Evolutionary conservation across 225 moss, liverwort and hornwort species (phyloP), one percentile per base, ranked within the genome.

Genomic region (Lunularia cruciata): DNA sequence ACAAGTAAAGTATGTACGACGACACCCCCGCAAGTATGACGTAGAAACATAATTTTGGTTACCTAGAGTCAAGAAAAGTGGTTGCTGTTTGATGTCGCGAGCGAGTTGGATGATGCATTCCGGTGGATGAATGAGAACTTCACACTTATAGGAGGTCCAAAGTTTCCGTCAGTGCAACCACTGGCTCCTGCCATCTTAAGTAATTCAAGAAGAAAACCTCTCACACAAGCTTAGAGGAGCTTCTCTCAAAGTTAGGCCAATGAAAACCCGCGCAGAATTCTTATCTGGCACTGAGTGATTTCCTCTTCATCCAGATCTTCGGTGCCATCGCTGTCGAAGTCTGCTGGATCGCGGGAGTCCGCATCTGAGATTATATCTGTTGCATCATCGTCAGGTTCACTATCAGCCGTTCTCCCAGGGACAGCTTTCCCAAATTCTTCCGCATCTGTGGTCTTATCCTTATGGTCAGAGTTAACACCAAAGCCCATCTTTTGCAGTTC

Each of bases 301-400:
- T 81, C 81, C 53, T 71, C 66, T 47, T 73, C 70, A 42, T 56
- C 56, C 36, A 81, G 65, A 45, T 74, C 77, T 28, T 72, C 73
- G 8, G 82, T 85, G 52, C 75, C 71, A 49, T 85, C 85, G 38
- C 67, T 68, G 60, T 85, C 74, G 59, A 73, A 82, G 55, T 83
- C 86, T 57, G 71, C 80, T 55, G 73, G 53, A 73, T 86, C 86
- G 72, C 77, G 65, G 16, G 77, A 80, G 57, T 83, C 79, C 46
- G 70, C 28, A 66, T 83, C 77, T 16, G 82, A 86, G 30, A 86
- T 75, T 40, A 86, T 77, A 46, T 86, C 85, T 40, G 79, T 83
- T 52, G 83, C 86, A 55, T 80, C 79, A 73, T 86, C 86, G 57
- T 85, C 85, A 43, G 61, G 47, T 67, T 75, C 70, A 39, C 71